A percentile compares a stretch with the other conserved stretches of the same genome.
Evolutionary conservation across 169 alveolate genomes (phyloP).

Genomic region (Plasmodium adleri): DNA sequence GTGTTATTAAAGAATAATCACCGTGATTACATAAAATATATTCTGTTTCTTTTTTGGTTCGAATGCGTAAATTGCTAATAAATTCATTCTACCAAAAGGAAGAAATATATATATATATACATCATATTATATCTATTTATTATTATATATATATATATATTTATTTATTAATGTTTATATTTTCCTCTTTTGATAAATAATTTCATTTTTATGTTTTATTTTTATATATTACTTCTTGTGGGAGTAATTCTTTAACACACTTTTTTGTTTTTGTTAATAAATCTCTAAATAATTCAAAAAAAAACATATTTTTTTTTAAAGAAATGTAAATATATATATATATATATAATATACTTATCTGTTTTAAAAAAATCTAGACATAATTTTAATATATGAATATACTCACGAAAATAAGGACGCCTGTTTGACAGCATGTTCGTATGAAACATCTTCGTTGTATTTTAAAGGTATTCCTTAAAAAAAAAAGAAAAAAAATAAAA

Average conservation of each 20-base stretch:
- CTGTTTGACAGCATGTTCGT: slow-evolving; percentile 70
- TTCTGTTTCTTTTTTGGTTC: slow-evolving; percentile 71
- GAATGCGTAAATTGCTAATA: slow-evolving; percentile 49
- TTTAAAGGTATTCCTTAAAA: slow-evolving; percentile 60
- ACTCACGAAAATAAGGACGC: slow-evolving; percentile 72
- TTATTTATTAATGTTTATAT: neutral
- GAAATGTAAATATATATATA: neutral
- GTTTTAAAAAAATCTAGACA: neutral
- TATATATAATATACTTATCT: too few species aligned
- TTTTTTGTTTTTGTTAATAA: slow-evolving; percentile 73
- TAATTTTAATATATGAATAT: too few species aligned
- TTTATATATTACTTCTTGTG: slow-evolving; percentile 40
- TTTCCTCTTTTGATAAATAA: neutral
- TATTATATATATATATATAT: neutral
- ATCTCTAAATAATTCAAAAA: slow-evolving; percentile 33
- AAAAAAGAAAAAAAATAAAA: neutral
- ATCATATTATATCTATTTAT: neutral
- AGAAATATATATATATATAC: neutral
- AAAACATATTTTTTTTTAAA: neutral
- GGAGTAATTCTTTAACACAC: slow-evolving; percentile 71
- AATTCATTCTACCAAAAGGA: slow-evolving; percentile 36
- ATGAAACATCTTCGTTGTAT: slow-evolving; percentile 61
- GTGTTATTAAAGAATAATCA: slow-evolving; percentile 61
- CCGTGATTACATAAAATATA: slow-evolving; percentile 66
- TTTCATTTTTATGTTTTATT: slow-evolving; percentile 5